phyloP scores from a whole-genome alignment of 768 basidiomycete species.

The Artomyces pyxidatus region DNA sequence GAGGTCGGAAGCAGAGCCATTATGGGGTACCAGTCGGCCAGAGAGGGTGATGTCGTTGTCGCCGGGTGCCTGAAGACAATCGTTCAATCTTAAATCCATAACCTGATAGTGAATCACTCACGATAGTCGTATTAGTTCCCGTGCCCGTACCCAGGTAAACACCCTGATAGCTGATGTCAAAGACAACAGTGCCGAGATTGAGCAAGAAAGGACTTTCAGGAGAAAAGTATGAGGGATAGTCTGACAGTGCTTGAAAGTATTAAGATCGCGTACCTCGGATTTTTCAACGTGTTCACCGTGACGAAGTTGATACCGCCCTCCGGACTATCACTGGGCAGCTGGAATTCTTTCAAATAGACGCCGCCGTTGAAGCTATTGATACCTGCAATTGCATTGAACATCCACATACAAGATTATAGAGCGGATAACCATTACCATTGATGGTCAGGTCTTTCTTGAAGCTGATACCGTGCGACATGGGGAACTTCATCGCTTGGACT shows the following conservation, averaged over 20 bases:
- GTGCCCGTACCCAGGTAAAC: constrained; percentile 50
- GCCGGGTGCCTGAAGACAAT: constrained; percentile 35
- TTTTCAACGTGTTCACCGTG: constrained; percentile 46
- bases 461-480: constrained; percentile 53
- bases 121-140: constrained; percentile 43
- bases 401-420: neutral
- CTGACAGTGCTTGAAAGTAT: constrained; percentile 1
- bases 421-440: constrained; percentile 32
- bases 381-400: constrained; percentile 26
- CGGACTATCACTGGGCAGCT: constrained; percentile 59
- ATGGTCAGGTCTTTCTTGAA: constrained; percentile 56
- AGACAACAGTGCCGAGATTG: constrained; percentile 57
- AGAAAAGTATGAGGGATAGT: neutral
- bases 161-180: constrained; percentile 50
- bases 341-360: constrained; percentile 48
- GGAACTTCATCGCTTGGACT: constrained; percentile 62
- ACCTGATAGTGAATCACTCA: constrained; percentile 22
- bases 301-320: constrained; percentile 60
- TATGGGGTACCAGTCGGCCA: constrained; percentile 50
- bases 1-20: constrained; percentile 32
- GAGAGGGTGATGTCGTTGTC: constrained; percentile 49
- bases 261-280: constrained; percentile 41
- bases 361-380: constrained; percentile 54
- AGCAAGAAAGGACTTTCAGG: constrained; percentile 54
- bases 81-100: neutral